Evolutionary conservation across 106 monocot species (phyloP), one percentile per base, ranked within the genome.

Genomic region (Platanthera zijinensis): DNA sequence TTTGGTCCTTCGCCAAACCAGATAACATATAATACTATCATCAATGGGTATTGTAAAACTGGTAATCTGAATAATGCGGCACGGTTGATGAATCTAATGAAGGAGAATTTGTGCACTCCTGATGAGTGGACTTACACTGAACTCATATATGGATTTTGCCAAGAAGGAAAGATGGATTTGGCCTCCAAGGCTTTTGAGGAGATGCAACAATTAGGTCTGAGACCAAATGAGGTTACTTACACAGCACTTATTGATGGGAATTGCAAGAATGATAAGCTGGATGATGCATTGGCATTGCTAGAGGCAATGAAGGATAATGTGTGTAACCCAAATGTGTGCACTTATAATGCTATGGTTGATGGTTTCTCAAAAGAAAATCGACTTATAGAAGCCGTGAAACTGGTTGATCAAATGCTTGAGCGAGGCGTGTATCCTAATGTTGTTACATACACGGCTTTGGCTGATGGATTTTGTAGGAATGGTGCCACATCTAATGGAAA

Each of bases 71-170:
- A 66, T 57, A 96, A 90, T 80, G 92, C 95, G 0, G 45, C 87
- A 74, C 56, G 90, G 62, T 56, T 96, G 75, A 50, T 92, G 52
- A 88, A 92, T 12, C 75, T 90, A 51, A 96, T 96, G 95, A 96
- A 84, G 66, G 84, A 73, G 53, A 71, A 57, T 68, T 85, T 79
- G 13, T 85, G 78, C 49, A 5, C 83, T 30, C 92, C 87, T 73
- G 92, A 96, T 83, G 92, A 87, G 61, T 92, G 88, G 88, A 88
- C 88, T 69, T 92, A 90, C 56, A 90, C 84, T 71, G 88, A 87
- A 79, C 80, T 96, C 63, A 84, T 92, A 57, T 79, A 78, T 80
- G 95, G 90, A 46, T 90, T 84, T 72, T 92, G 88, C 76, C 81
- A 89, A 75, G 79, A 30, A 50, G 82, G 88, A 9, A 85, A 89